A percentile compares a stretch with the other conserved stretches of the same genome.
phyloP scores from a whole-genome alignment of 257 asterid species.

The Voacanga thouarsii region DNA sequence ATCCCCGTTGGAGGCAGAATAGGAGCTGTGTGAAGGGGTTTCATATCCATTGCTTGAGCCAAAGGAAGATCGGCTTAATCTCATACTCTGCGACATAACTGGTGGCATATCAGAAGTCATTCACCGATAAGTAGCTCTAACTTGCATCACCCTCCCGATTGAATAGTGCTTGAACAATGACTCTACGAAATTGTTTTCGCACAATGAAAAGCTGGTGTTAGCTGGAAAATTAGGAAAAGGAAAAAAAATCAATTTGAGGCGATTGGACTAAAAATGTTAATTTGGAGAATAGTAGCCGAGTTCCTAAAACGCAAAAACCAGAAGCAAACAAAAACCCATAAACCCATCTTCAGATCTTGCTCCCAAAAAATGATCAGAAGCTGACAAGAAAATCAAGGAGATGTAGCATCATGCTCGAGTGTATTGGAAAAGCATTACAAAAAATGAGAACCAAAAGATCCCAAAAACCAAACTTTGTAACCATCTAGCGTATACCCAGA shows the following conservation, averaged over 20 bases:
- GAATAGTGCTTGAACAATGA: not conserved
- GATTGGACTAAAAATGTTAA: not conserved
- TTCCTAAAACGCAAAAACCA: not conserved
- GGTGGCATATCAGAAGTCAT: slow-evolving; percentile 66
- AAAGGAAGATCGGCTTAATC: slow-evolving; percentile 76
- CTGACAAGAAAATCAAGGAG: not conserved
- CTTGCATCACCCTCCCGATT: slow-evolving; percentile 1
- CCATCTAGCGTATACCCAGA: not conserved
- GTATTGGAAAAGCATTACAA: not conserved
- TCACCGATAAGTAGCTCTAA: not conserved
- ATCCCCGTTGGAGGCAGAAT: slow-evolving; percentile 65
- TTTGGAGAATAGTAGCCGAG: not conserved
- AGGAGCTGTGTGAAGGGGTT: slow-evolving; percentile 66
- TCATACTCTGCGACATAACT: slow-evolving; percentile 66
- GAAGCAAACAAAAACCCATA: not conserved
- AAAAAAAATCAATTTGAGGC: not conserved
- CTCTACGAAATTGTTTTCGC: not conserved
- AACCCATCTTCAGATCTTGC: slow-evolving; percentile 4
- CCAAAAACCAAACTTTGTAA: not conserved
- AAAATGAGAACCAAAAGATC: slow-evolving; percentile 7
- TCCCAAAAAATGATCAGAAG: not conserved
- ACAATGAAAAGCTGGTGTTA: not conserved
- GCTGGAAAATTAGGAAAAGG: slow-evolving; percentile 1
- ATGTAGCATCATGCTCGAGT: not conserved
- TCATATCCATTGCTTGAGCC: slow-evolving; percentile 85